phyloP scores from a whole-genome alignment of 2,329 filamentous ascomycete genomes.

The Clonostachys chloroleuca region DNA sequence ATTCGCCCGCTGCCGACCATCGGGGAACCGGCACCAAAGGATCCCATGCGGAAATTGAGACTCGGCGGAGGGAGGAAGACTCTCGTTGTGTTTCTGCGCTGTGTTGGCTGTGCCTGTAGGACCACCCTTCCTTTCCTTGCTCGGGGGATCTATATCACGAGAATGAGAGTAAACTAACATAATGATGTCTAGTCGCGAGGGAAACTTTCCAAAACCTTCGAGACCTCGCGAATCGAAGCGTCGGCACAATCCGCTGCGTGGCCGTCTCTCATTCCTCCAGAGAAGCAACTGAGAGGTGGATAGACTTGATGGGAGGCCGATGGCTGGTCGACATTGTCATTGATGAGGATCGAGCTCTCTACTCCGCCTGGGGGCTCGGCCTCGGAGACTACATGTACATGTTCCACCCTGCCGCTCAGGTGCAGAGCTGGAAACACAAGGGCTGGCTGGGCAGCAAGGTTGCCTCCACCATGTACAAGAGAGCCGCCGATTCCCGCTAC shows the following conservation, averaged over 20 bases:
- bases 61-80: slow-evolving; percentile 37
- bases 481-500: slow-evolving; percentile 11
- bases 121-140: slow-evolving; percentile 6
- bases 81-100: slow-evolving; percentile 47
- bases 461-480: slow-evolving; percentile 36
- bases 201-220: slow-evolving; percentile 53
- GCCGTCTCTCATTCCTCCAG: slow-evolving; percentile 56
- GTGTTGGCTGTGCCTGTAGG: slow-evolving; percentile 52
- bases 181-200: slow-evolving; percentile 37
- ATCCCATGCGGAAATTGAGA: slow-evolving; percentile 36
- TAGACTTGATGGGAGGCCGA: slow-evolving; percentile 51
- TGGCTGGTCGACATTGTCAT: slow-evolving; percentile 52
- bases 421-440: slow-evolving; percentile 48
- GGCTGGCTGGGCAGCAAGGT: slow-evolving; percentile 49
- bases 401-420: slow-evolving; percentile 47
- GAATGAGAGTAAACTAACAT: no score
- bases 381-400: slow-evolving; percentile 44
- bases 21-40: slow-evolving; percentile 42
- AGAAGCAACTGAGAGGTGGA: slow-evolving; percentile 51
- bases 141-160: not conserved
- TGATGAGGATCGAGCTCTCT: slow-evolving; percentile 51
- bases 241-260: slow-evolving; percentile 44
- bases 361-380: slow-evolving; percentile 56
- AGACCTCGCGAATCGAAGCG: slow-evolving; percentile 46
- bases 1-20: slow-evolving; percentile 37